phyloP scores from a whole-genome alignment of 371 early-diverging fungal species.

The Quaeritorhiza haematococci region DNA sequence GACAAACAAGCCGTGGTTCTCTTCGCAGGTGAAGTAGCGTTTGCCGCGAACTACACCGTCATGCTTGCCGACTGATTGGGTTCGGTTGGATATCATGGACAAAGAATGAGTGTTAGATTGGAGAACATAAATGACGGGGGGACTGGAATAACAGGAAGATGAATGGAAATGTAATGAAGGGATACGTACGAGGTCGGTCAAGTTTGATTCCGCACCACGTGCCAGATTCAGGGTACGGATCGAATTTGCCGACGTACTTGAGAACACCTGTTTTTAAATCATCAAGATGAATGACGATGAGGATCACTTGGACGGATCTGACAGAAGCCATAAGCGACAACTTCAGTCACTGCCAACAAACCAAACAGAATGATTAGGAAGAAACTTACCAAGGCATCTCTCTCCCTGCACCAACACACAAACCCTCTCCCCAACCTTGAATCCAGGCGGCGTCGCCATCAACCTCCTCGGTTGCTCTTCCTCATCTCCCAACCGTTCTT shows the following conservation, averaged over 20 bases:
- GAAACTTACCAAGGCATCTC: conserved; percentile 7
- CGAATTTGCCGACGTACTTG: conserved; percentile 31
- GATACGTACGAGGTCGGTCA: conserved; percentile 26
- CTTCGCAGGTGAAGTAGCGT: conserved; percentile 72
- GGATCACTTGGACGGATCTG: too few species aligned
- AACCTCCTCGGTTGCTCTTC: neutral
- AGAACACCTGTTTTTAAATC: conserved; percentile 16
- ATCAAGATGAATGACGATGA: neutral
- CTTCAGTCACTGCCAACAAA: too few species aligned
- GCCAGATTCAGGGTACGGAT: conserved; percentile 29
- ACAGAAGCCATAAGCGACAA: too few species aligned
- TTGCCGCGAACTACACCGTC: conserved; percentile 71
- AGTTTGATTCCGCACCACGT: conserved; percentile 36
- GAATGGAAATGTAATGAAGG: neutral
- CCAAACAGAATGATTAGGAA: neutral
- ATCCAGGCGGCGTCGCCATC: conserved; percentile 16
- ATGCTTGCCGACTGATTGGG: conserved; percentile 72
- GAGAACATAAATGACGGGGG: too few species aligned
- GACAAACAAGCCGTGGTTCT: conserved; percentile 76
- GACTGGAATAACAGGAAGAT: too few species aligned
- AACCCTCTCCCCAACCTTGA: conserved; percentile 30
- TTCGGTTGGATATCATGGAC: too few species aligned
- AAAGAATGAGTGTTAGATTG: too few species aligned
- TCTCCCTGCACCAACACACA: conserved; percentile 25
- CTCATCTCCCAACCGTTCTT: neutral